phyloP scores from a whole-genome alignment of 768 basidiomycete species.

The Trametes cubensis region DNA sequence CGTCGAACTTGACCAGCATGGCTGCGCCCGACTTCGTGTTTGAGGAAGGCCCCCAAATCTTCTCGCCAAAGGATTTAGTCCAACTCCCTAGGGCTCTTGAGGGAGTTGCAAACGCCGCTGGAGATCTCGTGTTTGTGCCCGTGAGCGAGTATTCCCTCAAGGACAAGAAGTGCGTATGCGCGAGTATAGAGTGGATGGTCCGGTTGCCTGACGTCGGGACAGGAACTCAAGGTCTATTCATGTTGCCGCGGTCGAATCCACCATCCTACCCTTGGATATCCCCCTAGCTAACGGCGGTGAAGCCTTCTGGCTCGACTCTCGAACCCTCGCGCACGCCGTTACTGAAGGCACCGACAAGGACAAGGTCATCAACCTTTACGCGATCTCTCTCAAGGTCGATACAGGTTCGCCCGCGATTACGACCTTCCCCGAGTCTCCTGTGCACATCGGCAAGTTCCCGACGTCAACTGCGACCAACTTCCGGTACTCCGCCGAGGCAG shows the following conservation, averaged over 20 bases:
- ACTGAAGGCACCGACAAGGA: constrained; percentile 51
- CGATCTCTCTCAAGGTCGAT: constrained; percentile 54
- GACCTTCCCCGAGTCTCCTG: constrained; percentile 43
- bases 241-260: constrained; percentile 59
- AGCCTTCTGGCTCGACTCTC: constrained; percentile 75
- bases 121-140: constrained; percentile 68
- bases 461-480: constrained; percentile 72
- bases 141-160: constrained; percentile 71
- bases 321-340: constrained; percentile 72
- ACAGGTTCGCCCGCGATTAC: constrained; percentile 32
- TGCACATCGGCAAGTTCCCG: constrained; percentile 66
- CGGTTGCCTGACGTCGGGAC: neutral
- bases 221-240: constrained; percentile 75
- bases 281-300: constrained; percentile 71
- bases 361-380: constrained; percentile 58
- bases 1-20: constrained; percentile 17
- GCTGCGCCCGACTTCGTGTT: constrained; percentile 51
- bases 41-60: constrained; percentile 58
- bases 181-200: neutral
- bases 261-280: constrained; percentile 53
- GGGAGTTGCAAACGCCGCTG: constrained; percentile 67
- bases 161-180: constrained; percentile 64
- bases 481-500: constrained; percentile 57
- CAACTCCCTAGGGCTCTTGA: constrained; percentile 65
- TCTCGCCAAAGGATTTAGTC: constrained; percentile 74